These are phyloP conservation scores for Corchorus capsularis DNA, from an alignment of 345 rosid genomes.

Conservation along the genomic window DNA sequence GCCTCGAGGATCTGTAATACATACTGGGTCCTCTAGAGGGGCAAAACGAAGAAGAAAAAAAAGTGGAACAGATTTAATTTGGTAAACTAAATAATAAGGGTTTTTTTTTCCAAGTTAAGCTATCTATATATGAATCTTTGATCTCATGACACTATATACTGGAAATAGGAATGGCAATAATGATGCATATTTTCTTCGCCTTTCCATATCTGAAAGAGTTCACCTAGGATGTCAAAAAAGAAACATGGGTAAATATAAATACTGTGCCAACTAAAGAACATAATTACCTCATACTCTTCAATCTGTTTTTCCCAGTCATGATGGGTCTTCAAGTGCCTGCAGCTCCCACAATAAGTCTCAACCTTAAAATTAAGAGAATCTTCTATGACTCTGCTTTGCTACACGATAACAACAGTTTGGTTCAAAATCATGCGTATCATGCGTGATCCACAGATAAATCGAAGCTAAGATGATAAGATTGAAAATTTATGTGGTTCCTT, in stretches of 20 bases:
- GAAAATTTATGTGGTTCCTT: no score
- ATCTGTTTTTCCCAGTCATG: conserved; percentile 80
- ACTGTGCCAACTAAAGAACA: background rate
- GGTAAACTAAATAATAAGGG: conserved; percentile 10
- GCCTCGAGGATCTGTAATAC: background rate
- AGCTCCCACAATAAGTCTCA: conserved; percentile 61
- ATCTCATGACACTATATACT: background rate
- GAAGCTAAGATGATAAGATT: no score
- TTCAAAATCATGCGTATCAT: conserved; percentile 19
- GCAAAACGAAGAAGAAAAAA: background rate
- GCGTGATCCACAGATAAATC: background rate
- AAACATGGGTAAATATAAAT: background rate
- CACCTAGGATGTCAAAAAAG: background rate
- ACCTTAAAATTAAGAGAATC: conserved; percentile 73
- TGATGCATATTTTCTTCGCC: background rate
- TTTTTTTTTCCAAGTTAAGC: background rate
- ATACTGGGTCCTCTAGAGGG: background rate
- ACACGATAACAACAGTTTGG: conserved; percentile 27
- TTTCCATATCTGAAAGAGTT: conserved; percentile 6
- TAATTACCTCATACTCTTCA: conserved; percentile 67
- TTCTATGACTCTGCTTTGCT: conserved; percentile 92
- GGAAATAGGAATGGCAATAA: conserved; percentile 1
- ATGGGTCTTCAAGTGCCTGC: conserved; percentile 51
- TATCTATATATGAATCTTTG: conserved; percentile 5
- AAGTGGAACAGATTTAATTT: conserved; percentile 10